Percentiles rank a stretch among this genome's conserved stretches.
phyloP scores from a whole-genome alignment of 768 basidiomycete genomes.

The Porpolomopsis calyptriformis region DNA sequence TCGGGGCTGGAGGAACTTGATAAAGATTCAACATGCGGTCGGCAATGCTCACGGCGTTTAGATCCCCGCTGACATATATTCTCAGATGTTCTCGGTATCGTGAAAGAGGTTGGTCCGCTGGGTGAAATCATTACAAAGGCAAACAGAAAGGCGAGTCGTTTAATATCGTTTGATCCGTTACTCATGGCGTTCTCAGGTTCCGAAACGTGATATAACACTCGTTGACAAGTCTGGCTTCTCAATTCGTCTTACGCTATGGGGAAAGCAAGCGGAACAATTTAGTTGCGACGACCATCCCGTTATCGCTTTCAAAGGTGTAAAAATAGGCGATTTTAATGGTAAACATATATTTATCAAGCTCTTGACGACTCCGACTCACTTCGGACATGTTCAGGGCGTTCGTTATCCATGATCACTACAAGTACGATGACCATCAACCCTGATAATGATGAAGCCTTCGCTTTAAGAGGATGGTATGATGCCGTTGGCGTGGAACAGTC shows the following conservation, averaged over 20 bases:
- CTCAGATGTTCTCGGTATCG: conserved; percentile 77
- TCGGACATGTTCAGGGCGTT: conserved; percentile 48
- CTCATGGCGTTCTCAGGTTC: conserved; percentile 37
- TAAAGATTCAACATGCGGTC: conserved; percentile 82
- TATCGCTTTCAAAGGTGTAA: conserved; percentile 88
- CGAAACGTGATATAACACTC: conserved; percentile 81
- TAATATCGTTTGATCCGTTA: neutral
- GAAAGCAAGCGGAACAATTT: conserved; percentile 84
- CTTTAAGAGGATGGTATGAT: conserved; percentile 89
- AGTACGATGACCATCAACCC: conserved; percentile 81
- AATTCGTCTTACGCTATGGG: conserved; percentile 88
- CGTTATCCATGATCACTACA: conserved; percentile 71
- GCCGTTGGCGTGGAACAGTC: conserved; percentile 45
- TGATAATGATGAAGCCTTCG: conserved; percentile 82
- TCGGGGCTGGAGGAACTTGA: conserved; percentile 46
- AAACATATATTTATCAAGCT: conserved; percentile 11
- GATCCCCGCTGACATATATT: conserved; percentile 7
- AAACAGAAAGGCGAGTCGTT: conserved; percentile 45
- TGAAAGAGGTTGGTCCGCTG: conserved; percentile 66
- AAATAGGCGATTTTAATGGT: conserved; percentile 89
- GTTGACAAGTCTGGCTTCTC: conserved; percentile 76
- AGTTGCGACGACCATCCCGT: conserved; percentile 50
- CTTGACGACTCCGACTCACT: conserved; percentile 1
- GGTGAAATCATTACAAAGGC: conserved; percentile 67
- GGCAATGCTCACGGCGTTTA: conserved; percentile 22